Percentiles rank a stretch among this genome's conserved stretches.
Conservation (phyloP, 75 land plant species). For the Picea glauca region DNA sequence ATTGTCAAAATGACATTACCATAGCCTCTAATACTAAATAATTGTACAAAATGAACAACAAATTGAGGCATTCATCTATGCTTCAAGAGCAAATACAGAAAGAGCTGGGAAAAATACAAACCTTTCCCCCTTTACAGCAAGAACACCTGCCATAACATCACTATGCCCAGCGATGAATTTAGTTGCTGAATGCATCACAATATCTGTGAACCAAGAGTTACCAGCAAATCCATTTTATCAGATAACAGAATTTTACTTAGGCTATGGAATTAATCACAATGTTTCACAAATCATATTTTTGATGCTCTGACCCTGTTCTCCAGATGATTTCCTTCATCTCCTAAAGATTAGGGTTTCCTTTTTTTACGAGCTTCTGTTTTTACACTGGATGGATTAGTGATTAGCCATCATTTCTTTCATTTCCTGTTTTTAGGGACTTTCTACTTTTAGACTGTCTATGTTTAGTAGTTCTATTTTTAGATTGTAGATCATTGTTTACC, state of each 20-base stretch:
- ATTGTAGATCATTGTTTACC: too few relatives aligned
- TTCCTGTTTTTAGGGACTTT: too few relatives aligned
- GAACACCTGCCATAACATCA: conserved; percentile 98
- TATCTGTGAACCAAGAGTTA: conserved; percentile 52
- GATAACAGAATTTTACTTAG: too few relatives aligned
- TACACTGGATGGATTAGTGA: too few relatives aligned
- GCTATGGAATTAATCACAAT: not conserved
- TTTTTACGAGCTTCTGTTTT: too few relatives aligned
- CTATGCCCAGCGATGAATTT: conserved; percentile 99
- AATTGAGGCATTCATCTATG: not conserved
- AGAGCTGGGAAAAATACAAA: conserved; percentile 9
- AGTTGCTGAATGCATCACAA: conserved; percentile 99
- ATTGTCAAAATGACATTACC: not conserved
- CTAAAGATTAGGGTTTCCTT: too few relatives aligned
- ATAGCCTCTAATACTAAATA: too few relatives aligned
- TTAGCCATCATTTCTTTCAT: too few relatives aligned
- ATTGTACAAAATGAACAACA: not conserved
- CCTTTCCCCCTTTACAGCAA: conserved; percentile 95
- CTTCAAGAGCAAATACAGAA: not conserved
- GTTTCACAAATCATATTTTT: not conserved
- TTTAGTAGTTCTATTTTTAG: too few relatives aligned
- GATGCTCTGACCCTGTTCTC: too few relatives aligned
- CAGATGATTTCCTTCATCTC: too few relatives aligned
- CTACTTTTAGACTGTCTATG: too few relatives aligned
- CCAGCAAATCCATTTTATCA: not conserved